Evolutionary conservation across 1,139 yeast genomes (phyloP), one percentile per base, ranked within the genome.

Genomic region (Suhomyces bokatorum): DNA sequence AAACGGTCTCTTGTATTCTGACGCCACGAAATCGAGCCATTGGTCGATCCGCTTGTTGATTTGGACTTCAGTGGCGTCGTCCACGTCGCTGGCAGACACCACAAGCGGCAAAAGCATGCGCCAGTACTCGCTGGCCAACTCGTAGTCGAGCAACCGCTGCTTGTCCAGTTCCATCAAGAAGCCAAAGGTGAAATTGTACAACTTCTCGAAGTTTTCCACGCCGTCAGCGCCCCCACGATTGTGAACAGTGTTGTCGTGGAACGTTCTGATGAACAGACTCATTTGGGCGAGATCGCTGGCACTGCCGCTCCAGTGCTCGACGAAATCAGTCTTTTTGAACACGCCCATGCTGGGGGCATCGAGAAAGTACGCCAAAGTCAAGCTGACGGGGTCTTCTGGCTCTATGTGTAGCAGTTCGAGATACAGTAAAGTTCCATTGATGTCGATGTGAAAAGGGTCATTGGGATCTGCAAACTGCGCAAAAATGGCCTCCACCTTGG

Each of bases 101-200:
- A 28, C 62, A 56, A 36, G 69, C 47, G 44, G 57, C 32, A 91
- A 71, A 35, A 91, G 70, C 39, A 90, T 69, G 31, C 67, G 68
- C 99, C 98, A 91, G 63, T 89, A 87, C 27, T 80, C 89, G 3
- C 77, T 67, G 0, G 96, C 93, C 2, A 81, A 74, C 1, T 85
- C 95, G 7, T 71, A 62, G 36, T 65, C 79, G 31, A 91, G 61
- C n/a, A 77, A 69, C 50, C 84, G 79, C 52, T 80, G 82, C 35
- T 63, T 64, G 5, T 81, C 80, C 24, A 71, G 75, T 34, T 86
- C 90, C 43, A 85, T 66, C 33, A 83, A 74, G 55, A 85, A 86
- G 8, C 70, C 76, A 65, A 87, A 91, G 0, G 95, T 76, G 62
- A 80, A 90, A 40, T 74, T 75, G 66, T 91, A 90, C 11, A 90